Evolutionary conservation across 371 early-diverging fungal genomes (phyloP).

Genomic region (Amoeboradix gromovi): DNA sequence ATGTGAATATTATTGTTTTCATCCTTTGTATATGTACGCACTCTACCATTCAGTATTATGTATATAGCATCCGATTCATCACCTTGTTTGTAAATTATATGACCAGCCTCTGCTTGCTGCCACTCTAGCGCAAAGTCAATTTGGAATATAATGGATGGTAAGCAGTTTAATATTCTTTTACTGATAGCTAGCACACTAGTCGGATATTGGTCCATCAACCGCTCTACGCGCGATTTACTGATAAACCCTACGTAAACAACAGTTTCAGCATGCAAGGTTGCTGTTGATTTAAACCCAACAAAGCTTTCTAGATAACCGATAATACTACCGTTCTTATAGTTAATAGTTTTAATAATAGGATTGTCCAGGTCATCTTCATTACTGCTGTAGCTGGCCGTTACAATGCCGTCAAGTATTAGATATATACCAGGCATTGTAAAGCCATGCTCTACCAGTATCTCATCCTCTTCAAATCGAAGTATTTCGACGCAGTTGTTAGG

Average conservation of each 20-base stretch:
- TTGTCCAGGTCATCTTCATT: neutral
- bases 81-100: slow-evolving; percentile 58
- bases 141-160: slow-evolving; percentile 29
- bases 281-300: slow-evolving; percentile 44
- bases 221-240: slow-evolving; percentile 42
- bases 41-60: slow-evolving; percentile 70
- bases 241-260: slow-evolving; percentile 55
- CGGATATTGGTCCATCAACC: slow-evolving; percentile 52
- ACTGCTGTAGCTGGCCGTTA: neutral
- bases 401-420: neutral
- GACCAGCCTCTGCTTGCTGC: slow-evolving; percentile 68
- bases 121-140: slow-evolving; percentile 85
- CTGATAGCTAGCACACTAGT: slow-evolving; percentile 50
- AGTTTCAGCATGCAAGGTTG: slow-evolving; percentile 45
- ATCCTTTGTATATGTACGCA: slow-evolving; percentile 40
- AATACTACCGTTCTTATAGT: neutral
- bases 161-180: slow-evolving; percentile 49
- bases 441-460: neutral
- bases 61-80: slow-evolving; percentile 54
- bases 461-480: neutral
- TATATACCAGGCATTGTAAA: neutral
- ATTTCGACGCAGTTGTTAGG: neutral
- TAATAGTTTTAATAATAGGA: neutral
- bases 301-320: neutral
- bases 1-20: slow-evolving; percentile 33